A percentile compares a stretch with the other conserved stretches of the same genome.
phyloP scores from a whole-genome alignment of 768 basidiomycete genomes.

The Tulasnella sp. region DNA sequence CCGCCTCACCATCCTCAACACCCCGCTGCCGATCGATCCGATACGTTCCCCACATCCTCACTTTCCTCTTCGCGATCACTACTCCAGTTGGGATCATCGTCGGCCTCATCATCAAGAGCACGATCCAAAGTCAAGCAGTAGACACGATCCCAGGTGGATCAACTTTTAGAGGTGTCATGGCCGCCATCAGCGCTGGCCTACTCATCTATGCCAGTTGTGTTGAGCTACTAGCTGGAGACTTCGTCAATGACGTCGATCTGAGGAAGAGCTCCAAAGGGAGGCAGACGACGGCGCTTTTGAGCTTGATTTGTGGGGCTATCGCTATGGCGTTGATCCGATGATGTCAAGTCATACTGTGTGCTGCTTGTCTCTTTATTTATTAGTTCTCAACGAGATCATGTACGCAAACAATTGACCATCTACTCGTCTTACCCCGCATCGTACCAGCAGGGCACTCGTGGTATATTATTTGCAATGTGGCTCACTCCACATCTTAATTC shows the following conservation, averaged over 20 bases:
- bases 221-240: constrained; percentile 81
- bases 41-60: constrained; percentile 21
- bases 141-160: not conserved
- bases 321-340: constrained; percentile 40
- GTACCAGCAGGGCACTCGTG: no score
- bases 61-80: constrained; percentile 41
- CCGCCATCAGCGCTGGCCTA: constrained; percentile 74
- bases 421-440: no score
- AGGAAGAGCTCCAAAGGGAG: constrained; percentile 23
- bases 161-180: constrained; percentile 54
- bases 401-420: no score
- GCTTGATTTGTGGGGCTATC: constrained; percentile 48
- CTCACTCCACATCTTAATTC: no score
- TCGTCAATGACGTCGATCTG: constrained; percentile 57
- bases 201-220: constrained; percentile 74
- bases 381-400: no score
- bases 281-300: constrained; percentile 48
- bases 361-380: no score
- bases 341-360: no score
- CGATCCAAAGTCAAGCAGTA: not conserved
- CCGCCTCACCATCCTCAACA: not conserved
- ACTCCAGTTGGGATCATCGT: constrained; percentile 58
- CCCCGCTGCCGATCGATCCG: not conserved
- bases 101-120: constrained; percentile 34
- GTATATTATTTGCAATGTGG: no score